A percentile compares a stretch with the other conserved stretches of the same genome.
Conservation (phyloP, 371 early-diverging fungal species). For the Umbelopsis sp. region DNA sequence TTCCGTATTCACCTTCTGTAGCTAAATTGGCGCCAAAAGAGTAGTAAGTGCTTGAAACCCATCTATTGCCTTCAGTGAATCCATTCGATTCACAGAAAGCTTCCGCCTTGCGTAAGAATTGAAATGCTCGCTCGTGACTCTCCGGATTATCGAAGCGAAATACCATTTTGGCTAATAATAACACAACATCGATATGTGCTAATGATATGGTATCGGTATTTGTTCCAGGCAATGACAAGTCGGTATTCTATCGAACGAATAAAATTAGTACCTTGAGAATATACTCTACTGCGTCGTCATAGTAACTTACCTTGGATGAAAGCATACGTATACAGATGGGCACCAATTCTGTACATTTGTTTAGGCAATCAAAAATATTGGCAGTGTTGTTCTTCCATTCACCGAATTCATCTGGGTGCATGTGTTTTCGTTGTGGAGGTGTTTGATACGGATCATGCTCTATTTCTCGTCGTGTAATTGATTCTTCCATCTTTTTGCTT, state of each 20-base stretch:
- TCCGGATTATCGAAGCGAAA: constrained; percentile 32
- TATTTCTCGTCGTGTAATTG: constrained; percentile 21
- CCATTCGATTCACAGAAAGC: constrained; percentile 29
- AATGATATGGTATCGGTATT: constrained; percentile 25
- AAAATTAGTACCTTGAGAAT: not conserved
- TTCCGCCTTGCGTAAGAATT: constrained; percentile 36
- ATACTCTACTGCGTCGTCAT: not conserved
- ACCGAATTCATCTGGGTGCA: constrained; percentile 23
- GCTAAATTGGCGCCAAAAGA: constrained; percentile 39
- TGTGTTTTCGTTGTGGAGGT: constrained; percentile 26
- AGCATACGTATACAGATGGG: constrained; percentile 23
- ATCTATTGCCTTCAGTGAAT: constrained; percentile 37
- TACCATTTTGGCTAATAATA: constrained; percentile 35
- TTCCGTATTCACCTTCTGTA: constrained; percentile 24
- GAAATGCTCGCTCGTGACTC: constrained; percentile 33
- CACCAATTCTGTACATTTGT: constrained; percentile 28
- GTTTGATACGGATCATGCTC: constrained; percentile 26
- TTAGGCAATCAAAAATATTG: constrained; percentile 1
- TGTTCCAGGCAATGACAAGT: too few species aligned
- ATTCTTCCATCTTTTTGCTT: constrained; percentile 25
- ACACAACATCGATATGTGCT: constrained; percentile 39
- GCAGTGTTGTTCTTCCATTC: constrained; percentile 19
- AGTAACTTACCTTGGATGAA: constrained; percentile 27
- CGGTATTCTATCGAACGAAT: not conserved
- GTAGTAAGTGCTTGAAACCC: constrained; percentile 41